Conservation (phyloP, 1,139 yeast species). For the Taiozyma sp. region DNA sequence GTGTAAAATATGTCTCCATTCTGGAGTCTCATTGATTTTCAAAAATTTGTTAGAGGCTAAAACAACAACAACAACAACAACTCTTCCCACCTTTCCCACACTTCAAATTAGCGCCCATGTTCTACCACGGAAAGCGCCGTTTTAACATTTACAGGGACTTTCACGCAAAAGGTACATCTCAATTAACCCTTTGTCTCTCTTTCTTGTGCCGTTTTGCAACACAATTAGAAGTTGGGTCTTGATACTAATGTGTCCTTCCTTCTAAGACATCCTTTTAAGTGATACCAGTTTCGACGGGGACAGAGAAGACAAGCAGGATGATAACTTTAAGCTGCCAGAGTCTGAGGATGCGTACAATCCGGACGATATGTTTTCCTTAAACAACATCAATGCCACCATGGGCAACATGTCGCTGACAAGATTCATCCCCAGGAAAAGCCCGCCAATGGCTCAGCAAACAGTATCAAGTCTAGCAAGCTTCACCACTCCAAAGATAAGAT, state of each 20-base stretch:
- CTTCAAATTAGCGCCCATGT: constrained; percentile 6
- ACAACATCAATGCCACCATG: constrained; percentile 1
- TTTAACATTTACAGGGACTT: constrained; percentile 19
- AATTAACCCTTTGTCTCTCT: not conserved
- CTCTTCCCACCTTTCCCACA: too few species aligned
- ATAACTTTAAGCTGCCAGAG: not conserved
- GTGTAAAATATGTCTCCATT: not conserved
- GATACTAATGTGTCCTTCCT: not conserved
- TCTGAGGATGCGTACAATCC: not conserved
- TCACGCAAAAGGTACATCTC: constrained; percentile 3
- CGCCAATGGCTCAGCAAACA: not conserved
- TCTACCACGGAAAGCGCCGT: constrained; percentile 14
- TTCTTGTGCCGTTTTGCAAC: not conserved
- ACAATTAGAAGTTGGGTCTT: not conserved
- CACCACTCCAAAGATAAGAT: not conserved
- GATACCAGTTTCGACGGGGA: constrained; percentile 6
- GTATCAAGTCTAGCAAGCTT: not conserved
- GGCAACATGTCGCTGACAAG: not conserved
- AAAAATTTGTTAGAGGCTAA: not conserved
- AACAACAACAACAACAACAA: not conserved
- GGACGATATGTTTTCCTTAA: constrained; percentile 12
- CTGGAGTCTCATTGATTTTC: not conserved
- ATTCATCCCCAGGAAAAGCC: not conserved
- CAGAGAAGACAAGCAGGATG: not conserved
- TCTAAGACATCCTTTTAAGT: constrained; percentile 8